Evolutionary conservation across 768 basidiomycete species (phyloP).

Genomic region (Crassisporium funariophilum): DNA sequence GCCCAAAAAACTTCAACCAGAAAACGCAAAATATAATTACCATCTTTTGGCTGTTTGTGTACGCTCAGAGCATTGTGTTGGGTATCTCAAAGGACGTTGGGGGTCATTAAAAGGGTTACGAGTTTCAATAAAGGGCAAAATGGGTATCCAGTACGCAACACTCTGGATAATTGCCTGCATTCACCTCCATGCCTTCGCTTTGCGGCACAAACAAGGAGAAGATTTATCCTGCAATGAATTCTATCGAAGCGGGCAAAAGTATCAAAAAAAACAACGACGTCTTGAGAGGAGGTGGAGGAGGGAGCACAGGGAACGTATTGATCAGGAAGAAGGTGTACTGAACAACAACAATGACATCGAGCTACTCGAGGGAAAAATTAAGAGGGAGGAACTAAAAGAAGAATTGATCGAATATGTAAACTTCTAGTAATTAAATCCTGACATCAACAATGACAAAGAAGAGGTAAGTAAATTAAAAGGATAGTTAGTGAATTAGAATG

Average conservation of each 20-base stretch:
- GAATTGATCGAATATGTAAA: constrained; percentile 12
- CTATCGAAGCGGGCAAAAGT: constrained; percentile 6
- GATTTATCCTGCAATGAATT: constrained; percentile 10
- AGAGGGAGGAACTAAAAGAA: constrained; percentile 22
- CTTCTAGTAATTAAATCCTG: neutral
- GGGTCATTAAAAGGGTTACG: constrained; percentile 26
- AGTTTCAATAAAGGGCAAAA: constrained; percentile 22
- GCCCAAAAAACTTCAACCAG: constrained; percentile 19
- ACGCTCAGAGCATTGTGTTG: constrained; percentile 33
- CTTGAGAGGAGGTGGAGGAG: constrained; percentile 4
- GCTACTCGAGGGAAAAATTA: constrained; percentile 20
- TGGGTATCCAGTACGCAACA: constrained; percentile 17
- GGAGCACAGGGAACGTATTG: constrained; percentile 1
- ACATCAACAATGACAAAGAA: neutral
- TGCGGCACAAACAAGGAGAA: constrained; percentile 19
- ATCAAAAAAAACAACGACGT: neutral
- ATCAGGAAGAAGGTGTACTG: constrained; percentile 5
- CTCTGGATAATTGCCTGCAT: constrained; percentile 34
- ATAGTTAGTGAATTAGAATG: neutral
- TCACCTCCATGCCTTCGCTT: constrained; percentile 31
- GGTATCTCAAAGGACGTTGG: constrained; percentile 31
- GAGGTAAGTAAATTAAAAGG: neutral
- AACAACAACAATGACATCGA: constrained; percentile 13
- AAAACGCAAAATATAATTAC: constrained; percentile 25
- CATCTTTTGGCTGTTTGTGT: constrained; percentile 28